phyloP scores from a whole-genome alignment of 441 rosid species.

The Jatropha multifida region DNA sequence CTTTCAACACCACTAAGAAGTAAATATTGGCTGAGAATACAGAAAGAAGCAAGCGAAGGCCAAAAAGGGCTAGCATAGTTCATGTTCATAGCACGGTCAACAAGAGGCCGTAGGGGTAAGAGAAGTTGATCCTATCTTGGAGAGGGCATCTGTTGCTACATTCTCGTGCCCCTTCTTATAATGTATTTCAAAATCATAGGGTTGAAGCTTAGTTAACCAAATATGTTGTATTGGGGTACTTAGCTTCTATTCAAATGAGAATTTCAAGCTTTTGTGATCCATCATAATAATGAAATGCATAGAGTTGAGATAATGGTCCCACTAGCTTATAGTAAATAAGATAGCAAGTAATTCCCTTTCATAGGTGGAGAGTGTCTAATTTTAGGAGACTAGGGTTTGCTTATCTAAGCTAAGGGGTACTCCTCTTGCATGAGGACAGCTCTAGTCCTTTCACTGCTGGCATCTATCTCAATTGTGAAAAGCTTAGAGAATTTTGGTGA shows the following conservation, averaged over 20 bases:
- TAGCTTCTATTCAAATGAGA: neutral
- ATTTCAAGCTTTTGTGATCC: neutral
- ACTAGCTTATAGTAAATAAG: neutral
- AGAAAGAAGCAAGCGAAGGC: no score
- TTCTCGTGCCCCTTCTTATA: no score
- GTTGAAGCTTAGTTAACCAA: neutral
- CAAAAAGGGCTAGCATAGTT: no score
- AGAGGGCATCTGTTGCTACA: no score
- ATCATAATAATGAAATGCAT: neutral
- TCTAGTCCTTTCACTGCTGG: neutral
- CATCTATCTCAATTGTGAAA: neutral
- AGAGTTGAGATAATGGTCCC: neutral
- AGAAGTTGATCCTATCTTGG: no score
- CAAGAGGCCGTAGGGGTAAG: no score
- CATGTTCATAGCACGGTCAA: no score
- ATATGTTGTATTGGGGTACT: no score
- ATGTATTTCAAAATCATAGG: no score
- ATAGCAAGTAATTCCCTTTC: neutral
- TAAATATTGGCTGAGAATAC: no score
- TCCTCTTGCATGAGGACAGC: neutral
- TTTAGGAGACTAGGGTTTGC: neutral
- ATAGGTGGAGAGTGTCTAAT: no score
- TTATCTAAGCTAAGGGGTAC: neutral
- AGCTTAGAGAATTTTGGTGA: neutral
- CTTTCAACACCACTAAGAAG: no score